Conservation (phyloP, 2,329 filamentous ascomycete genomes). For the Esteya vermicola region DNA sequence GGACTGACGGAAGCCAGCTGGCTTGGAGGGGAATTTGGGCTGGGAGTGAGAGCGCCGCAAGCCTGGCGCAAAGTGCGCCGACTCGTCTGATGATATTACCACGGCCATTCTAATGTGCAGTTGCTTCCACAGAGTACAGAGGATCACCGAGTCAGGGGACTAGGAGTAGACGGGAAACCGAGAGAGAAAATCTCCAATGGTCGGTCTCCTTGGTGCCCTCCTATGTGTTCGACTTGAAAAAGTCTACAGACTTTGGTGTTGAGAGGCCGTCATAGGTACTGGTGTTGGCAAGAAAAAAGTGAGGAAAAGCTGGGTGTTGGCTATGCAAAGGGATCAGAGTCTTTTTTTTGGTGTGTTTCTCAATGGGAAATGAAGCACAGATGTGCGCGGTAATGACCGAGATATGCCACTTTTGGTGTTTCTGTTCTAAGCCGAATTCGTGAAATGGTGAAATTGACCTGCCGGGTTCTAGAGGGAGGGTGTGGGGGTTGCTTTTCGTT, state of each 20-base stretch:
- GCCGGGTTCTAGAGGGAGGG: neutral
- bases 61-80: constrained; percentile 38
- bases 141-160: neutral
- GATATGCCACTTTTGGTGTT: no score
- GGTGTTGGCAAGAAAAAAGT: no score
- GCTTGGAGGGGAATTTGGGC: constrained; percentile 34
- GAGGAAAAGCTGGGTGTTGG: no score
- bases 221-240: neutral
- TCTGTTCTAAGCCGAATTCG: neutral
- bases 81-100: constrained; percentile 42
- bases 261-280: neutral
- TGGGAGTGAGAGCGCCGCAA: constrained; percentile 48
- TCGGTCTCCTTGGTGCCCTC: neutral
- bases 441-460: neutral
- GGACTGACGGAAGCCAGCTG: constrained; percentile 28
- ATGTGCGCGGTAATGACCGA: no score
- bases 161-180: neutral
- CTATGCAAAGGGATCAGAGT: no score
- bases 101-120: constrained; percentile 45
- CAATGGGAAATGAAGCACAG: neutral
- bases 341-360: no score
- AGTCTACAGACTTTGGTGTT: neutral
- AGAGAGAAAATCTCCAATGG: no score
- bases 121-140: no score
- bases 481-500: neutral